These are phyloP conservation scores for Xylariaceae sp. DNA, from an alignment of 2,329 filamentous ascomycete species.

Conservation along the genomic window DNA sequence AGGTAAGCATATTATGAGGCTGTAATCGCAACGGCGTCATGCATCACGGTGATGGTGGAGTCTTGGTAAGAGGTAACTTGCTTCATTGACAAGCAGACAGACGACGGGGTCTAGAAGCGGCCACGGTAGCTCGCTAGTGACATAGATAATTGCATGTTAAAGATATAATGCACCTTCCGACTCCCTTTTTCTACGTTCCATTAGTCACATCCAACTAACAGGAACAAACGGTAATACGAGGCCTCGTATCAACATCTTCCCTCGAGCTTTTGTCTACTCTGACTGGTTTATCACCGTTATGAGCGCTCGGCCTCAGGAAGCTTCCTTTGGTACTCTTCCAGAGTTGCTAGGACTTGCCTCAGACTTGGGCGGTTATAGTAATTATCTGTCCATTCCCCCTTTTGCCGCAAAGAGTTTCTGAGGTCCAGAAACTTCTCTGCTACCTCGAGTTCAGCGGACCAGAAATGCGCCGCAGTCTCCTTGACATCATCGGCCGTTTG, in stretches of 20 bases:
- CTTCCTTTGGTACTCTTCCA: constrained; percentile 30
- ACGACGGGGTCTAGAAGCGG: neutral
- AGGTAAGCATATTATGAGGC: neutral
- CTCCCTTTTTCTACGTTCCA: neutral
- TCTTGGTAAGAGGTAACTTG: neutral
- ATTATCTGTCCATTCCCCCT: constrained; percentile 53
- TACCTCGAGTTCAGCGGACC: constrained; percentile 49
- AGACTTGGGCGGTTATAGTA: constrained; percentile 52
- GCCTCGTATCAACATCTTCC: neutral
- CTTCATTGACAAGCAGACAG: neutral
- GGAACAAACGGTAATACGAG: neutral
- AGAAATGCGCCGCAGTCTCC: constrained; percentile 48
- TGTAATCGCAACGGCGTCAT: neutral
- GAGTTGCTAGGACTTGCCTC: constrained; percentile 43
- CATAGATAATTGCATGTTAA: neutral
- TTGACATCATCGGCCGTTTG: constrained; percentile 40
- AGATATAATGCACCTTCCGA: neutral
- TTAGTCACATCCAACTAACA: neutral
- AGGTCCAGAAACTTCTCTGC: constrained; percentile 51
- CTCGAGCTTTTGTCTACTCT: neutral
- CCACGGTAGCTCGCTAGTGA: neutral
- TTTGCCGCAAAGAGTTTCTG: constrained; percentile 41
- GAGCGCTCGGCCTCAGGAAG: neutral
- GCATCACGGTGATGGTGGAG: neutral
- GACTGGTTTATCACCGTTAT: neutral